A percentile compares a stretch with the other conserved stretches of the same genome.
These are phyloP conservation scores for Bothriochloa decipiens DNA, from an alignment of 176 grass and related monocot genomes.

Conservation along the genomic window DNA sequence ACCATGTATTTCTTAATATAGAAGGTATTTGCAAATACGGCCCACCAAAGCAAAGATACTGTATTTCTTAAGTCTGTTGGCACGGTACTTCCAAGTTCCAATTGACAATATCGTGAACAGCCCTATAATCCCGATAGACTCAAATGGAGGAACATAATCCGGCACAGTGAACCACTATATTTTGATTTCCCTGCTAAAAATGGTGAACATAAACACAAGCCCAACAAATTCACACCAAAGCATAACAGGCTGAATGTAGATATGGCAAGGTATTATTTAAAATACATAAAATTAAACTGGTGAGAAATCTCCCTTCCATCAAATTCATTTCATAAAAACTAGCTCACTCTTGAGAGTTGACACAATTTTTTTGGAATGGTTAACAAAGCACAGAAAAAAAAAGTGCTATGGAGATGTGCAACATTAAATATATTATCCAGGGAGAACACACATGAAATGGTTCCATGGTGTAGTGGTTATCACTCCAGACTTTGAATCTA, in stretches of 20 bases:
- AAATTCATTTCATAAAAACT: neutral
- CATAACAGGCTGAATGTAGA: neutral
- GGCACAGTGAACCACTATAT: neutral
- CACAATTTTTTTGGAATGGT: neutral
- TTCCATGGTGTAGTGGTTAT: constrained; percentile 92
- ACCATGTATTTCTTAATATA: neutral
- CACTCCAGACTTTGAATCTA: constrained; percentile 95
- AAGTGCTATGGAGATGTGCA: neutral
- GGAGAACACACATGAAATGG: constrained; percentile 17
- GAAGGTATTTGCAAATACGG: neutral
- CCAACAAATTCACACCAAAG: neutral
- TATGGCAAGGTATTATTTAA: neutral
- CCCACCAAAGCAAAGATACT: neutral
- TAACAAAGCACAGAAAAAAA: too few relatives aligned
- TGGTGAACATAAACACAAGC: neutral
- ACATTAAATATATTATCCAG: neutral
- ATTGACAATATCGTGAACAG: neutral
- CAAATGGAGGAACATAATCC: neutral
- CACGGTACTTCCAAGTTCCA: neutral
- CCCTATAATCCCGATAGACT: too few relatives aligned
- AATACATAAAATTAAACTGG: neutral
- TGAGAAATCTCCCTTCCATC: neutral
- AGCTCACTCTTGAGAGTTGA: too few relatives aligned
- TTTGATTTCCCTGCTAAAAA: neutral
- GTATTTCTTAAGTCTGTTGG: neutral